phyloP scores from a whole-genome alignment of 2,329 filamentous ascomycete species.

The Beauveria sp. region DNA sequence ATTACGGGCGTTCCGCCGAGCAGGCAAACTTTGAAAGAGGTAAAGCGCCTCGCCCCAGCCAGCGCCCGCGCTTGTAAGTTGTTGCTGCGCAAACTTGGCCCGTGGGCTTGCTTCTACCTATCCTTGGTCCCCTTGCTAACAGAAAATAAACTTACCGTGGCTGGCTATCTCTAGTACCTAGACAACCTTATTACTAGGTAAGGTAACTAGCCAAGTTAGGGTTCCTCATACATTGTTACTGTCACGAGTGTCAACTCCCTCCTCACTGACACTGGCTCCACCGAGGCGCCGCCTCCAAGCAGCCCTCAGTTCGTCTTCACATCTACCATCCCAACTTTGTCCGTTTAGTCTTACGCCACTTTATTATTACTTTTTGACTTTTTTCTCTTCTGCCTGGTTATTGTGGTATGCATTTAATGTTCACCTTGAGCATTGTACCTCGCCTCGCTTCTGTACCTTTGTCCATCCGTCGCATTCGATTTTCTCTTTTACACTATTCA shows the following conservation, averaged over 20 bases:
- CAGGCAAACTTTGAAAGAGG: not conserved
- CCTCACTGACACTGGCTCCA: not conserved
- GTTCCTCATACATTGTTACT: too few relatives aligned
- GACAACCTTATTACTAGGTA: too few relatives aligned
- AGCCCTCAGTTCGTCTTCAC: slow-evolving; percentile 3
- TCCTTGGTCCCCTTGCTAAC: not conserved
- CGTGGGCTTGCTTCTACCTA: not conserved
- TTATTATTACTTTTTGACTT: not conserved
- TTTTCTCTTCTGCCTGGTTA: not conserved
- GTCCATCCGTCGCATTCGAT: not conserved
- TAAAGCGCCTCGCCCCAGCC: not conserved
- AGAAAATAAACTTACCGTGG: too few relatives aligned
- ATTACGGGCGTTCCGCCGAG: not conserved
- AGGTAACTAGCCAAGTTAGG: not conserved
- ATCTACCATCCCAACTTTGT: not conserved
- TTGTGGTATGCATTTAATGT: not conserved
- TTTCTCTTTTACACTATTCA: not conserved
- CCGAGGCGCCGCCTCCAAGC: not conserved
- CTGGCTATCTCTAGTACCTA: not conserved
- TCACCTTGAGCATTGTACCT: not conserved
- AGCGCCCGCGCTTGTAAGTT: slow-evolving; percentile 1
- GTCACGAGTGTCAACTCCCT: too few relatives aligned
- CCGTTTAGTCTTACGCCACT: not conserved
- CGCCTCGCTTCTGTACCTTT: too few relatives aligned
- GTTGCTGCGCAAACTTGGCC: slow-evolving; percentile 4